A percentile compares a stretch with the other conserved stretches of the same genome.
Conservation (phyloP, 2,329 filamentous ascomycete species). For the Albophoma yamanashiensis region DNA sequence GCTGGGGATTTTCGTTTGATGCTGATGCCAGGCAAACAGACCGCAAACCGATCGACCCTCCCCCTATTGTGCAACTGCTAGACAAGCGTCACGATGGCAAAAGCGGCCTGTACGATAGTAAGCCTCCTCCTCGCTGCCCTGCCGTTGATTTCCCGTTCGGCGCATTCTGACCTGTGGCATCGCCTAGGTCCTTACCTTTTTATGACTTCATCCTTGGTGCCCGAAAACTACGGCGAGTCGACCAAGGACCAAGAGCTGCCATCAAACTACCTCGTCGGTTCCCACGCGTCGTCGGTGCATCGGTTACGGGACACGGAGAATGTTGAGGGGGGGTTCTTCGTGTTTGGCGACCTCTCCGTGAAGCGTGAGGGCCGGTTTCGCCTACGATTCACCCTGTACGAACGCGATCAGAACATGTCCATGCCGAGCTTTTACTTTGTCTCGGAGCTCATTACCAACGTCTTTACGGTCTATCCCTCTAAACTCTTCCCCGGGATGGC, state of each 20-base stretch:
- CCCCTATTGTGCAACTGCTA: constrained; percentile 66
- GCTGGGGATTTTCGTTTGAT: background rate
- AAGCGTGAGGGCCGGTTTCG: constrained; percentile 62
- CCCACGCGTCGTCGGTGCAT: constrained; percentile 70
- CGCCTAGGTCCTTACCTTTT: constrained; percentile 37
- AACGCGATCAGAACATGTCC: constrained; percentile 18
- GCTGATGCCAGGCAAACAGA: constrained; percentile 32
- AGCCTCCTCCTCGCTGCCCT: background rate
- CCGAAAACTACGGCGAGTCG: constrained; percentile 29
- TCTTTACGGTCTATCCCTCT: constrained; percentile 53
- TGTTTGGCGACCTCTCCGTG: constrained; percentile 82
- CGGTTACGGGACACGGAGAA: constrained; percentile 71
- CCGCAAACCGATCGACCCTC: constrained; percentile 80
- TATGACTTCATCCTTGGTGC: constrained; percentile 31
- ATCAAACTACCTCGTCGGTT: constrained; percentile 52
- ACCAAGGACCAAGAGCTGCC: constrained; percentile 19
- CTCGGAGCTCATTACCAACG: constrained; percentile 34
- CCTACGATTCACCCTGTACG: constrained; percentile 66
- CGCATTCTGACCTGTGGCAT: background rate
- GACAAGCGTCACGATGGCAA: constrained; percentile 11
- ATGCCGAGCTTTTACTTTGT: constrained; percentile 11
- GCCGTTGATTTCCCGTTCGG: background rate
- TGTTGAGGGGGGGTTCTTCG: constrained; percentile 73
- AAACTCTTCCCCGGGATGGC: constrained; percentile 72
- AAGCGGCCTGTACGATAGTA: constrained; percentile 13